Evolutionary conservation across 116 monocot genomes (phyloP), one percentile per base, ranked within the genome.

Genomic region (Cymodocea nodosa): DNA sequence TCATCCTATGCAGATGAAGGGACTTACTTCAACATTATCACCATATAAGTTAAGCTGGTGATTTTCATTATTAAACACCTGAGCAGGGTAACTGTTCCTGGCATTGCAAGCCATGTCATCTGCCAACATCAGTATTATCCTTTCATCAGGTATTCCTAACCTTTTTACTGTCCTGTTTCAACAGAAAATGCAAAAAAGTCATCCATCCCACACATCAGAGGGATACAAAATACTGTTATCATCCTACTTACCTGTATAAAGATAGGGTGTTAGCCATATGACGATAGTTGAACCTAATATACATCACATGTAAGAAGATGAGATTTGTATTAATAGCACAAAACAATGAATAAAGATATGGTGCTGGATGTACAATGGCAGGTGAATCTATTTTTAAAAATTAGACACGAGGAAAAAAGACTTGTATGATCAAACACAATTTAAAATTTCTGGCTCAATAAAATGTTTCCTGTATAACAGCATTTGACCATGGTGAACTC

Each of bases 201-300:
- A 44, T 10, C 44, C 44, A 44, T 44, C 7, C 7, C 44, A 44
- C 5, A 30, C 35, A 9, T 0, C 6, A 8, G 17, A 49, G 25
- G 6, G 8, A 23, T 23, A 9, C 48, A 48, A 48, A 7, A 5
- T 0, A 5, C 3, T 19, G 19, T 16, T 8, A 64, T 48, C n/a
- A 10, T 18, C 20, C 64, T 49, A 36, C 54, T 80, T 76, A 87
- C 95, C 95, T 79, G 68, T 95, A 95, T 50, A 95, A 74, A 37
- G 95, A 95, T 6, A 95, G 64, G 52, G 90, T 87, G 72, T 95
- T 95, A n/a, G 95, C 90, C 95, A 95, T 95, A 72, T 95, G 95
- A 14, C 95, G 82, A 48, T 90, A 95, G 68, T 90, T 90, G 70
- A 95, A 95, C 90, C 95, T 87, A 74, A 16, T 11, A 68, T 63